Percentiles rank a stretch among this genome's conserved stretches.
phyloP scores from a whole-genome alignment of 352 stramenopile species.

The Pythium utonaiense region DNA sequence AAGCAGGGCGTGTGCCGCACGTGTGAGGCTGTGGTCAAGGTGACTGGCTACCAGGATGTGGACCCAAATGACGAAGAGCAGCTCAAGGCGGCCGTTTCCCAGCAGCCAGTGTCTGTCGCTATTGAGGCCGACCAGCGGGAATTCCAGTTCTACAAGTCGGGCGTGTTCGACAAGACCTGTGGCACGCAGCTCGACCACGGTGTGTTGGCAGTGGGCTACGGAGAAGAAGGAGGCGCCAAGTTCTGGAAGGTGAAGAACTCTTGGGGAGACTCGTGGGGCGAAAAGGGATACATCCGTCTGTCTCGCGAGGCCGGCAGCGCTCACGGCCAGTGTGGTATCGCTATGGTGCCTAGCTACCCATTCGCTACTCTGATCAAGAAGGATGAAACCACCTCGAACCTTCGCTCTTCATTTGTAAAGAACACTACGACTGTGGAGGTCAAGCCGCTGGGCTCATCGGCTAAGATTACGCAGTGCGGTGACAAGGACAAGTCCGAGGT shows the following conservation, averaged over 20 bases:
- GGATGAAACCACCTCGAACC: conserved; percentile 4
- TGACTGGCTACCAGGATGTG: conserved; percentile 90
- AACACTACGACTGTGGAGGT: conserved; percentile 26
- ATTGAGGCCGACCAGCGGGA: conserved; percentile 92
- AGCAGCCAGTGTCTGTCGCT: conserved; percentile 92
- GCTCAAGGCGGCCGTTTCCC: conserved; percentile 86
- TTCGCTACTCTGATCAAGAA: conserved; percentile 39
- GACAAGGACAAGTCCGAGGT: conserved; percentile 60
- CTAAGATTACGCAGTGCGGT: conserved; percentile 80
- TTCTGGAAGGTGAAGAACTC: conserved; percentile 98
- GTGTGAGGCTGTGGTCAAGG: conserved; percentile 82
- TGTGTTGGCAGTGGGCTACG: conserved; percentile 96
- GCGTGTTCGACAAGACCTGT: conserved; percentile 83
- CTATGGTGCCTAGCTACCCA: conserved; percentile 73
- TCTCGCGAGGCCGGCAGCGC: conserved; percentile 57
- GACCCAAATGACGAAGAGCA: conserved; percentile 73
- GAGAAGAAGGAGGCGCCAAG: conserved; percentile 74
- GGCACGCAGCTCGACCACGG: conserved; percentile 96
- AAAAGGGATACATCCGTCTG: conserved; percentile 92
- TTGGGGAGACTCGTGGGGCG: conserved; percentile 92
- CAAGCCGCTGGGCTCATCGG: conserved; percentile 49
- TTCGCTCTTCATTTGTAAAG: conserved; percentile 2
- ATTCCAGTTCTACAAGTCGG: conserved; percentile 97
- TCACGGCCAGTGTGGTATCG: conserved; percentile 68
- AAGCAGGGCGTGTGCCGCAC: conserved; percentile 69